phyloP scores from a whole-genome alignment of 495 filamentous ascomycete genomes.

The Neurospora intermedia region DNA sequence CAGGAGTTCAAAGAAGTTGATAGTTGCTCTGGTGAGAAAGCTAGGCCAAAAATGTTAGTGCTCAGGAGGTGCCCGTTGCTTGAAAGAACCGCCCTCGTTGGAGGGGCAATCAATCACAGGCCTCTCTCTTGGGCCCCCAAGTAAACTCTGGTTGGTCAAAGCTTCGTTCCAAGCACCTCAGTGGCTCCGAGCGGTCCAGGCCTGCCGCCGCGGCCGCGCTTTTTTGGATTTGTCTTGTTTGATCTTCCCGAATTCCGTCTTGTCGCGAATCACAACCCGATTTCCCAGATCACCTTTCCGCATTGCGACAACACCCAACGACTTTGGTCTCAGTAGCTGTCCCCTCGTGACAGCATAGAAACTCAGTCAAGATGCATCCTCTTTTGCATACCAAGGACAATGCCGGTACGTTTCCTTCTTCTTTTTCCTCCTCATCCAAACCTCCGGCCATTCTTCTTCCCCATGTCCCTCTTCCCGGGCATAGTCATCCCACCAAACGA shows the following conservation, averaged over 20 bases:
- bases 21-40: not conserved
- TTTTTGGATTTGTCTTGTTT: not conserved
- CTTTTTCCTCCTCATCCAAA: not conserved
- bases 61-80: not conserved
- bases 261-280: not conserved
- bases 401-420: conserved; percentile 44
- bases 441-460: not conserved
- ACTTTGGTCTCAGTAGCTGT: not conserved
- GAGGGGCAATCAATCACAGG: not conserved
- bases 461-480: not conserved
- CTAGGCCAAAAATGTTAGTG: not conserved
- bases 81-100: not conserved
- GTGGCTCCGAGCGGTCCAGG: not conserved
- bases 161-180: conserved; percentile 10
- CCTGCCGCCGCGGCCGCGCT: not conserved
- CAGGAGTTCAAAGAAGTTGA: not conserved
- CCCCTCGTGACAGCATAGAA: not conserved
- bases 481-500: not conserved
- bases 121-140: not conserved
- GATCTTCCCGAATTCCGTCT: not conserved
- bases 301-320: not conserved
- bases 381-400: conserved; percentile 90
- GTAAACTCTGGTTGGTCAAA: conserved; percentile 8
- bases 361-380: conserved; percentile 75
- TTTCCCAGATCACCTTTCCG: not conserved